These are phyloP conservation scores for Alternaria novae-zelandiae DNA, from an alignment of 2,329 filamentous ascomycete species.

Conservation along the genomic window DNA sequence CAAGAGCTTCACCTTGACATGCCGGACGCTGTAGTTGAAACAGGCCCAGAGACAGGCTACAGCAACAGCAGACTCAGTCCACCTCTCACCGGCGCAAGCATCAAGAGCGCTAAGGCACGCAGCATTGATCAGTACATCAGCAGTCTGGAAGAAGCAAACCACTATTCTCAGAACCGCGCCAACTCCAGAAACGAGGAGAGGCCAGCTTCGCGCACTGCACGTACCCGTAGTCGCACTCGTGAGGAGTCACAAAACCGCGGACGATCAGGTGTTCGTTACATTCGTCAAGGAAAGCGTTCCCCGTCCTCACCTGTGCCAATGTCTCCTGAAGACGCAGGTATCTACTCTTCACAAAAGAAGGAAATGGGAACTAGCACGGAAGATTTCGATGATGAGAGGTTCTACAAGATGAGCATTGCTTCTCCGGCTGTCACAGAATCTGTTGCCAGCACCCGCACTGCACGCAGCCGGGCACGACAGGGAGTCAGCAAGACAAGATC, in stretches of 20 bases:
- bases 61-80: conserved; percentile 63
- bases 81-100: conserved; percentile 55
- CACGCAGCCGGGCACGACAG: conserved; percentile 42
- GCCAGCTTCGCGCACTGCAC: conserved; percentile 54
- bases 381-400: conserved; percentile 56
- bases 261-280: conserved; percentile 69
- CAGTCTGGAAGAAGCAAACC: conserved; percentile 79
- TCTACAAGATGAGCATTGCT: conserved; percentile 51
- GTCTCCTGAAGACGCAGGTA: conserved; percentile 79
- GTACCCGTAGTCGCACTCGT: conserved; percentile 55
- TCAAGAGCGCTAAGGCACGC: conserved; percentile 64
- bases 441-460: conserved; percentile 42
- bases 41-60: conserved; percentile 45
- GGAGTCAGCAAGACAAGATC: conserved; percentile 44
- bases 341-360: conserved; percentile 55
- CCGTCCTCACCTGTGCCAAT: conserved; percentile 92
- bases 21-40: conserved; percentile 52
- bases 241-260: conserved; percentile 75
- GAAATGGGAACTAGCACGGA: conserved; percentile 52
- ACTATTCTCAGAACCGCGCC: conserved; percentile 55
- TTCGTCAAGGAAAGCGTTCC: conserved; percentile 79
- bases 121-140: conserved; percentile 85
- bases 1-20: conserved; percentile 65
- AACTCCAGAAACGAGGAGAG: conserved; percentile 54
- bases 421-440: conserved; percentile 49